These are phyloP conservation scores for Penicillium vulpinum DNA, from an alignment of 2,329 filamentous ascomycete species.

Conservation along the genomic window DNA sequence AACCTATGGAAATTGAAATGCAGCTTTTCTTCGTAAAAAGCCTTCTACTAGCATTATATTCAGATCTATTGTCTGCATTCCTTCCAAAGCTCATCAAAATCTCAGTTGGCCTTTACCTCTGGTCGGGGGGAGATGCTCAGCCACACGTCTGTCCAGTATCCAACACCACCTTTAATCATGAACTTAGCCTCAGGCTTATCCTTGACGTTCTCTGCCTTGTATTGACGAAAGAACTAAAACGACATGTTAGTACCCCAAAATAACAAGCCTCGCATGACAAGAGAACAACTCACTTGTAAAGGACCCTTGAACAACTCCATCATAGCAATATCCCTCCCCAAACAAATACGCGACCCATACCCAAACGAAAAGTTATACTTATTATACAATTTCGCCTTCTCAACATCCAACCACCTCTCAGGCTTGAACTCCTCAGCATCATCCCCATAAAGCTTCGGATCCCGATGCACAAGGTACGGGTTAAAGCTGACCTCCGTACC, in stretches of 20 bases:
- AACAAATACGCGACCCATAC: slow-evolving; percentile 50
- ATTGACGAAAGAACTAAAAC: slow-evolving; percentile 35
- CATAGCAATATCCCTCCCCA: slow-evolving; percentile 53
- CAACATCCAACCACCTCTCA: slow-evolving; percentile 43
- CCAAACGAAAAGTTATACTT: slow-evolving; percentile 55
- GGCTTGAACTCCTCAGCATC: slow-evolving; percentile 45
- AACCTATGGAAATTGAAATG: neutral
- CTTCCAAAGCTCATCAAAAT: neutral
- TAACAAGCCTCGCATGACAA: neutral
- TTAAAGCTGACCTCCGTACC: slow-evolving; percentile 51
- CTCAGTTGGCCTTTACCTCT: slow-evolving; percentile 13
- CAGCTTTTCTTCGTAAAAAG: neutral
- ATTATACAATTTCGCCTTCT: slow-evolving; percentile 45
- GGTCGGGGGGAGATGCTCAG: slow-evolving; percentile 31
- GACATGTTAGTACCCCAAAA: slow-evolving; percentile 1
- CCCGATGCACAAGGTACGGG: slow-evolving; percentile 51
- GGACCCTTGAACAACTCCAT: slow-evolving; percentile 55
- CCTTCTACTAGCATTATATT: neutral
- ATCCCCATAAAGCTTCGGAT: slow-evolving; percentile 43
- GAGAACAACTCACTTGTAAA: slow-evolving; percentile 28
- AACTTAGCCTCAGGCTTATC: slow-evolving; percentile 32
- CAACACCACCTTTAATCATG: slow-evolving; percentile 36
- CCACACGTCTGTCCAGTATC: slow-evolving; percentile 37
- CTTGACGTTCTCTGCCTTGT: slow-evolving; percentile 21
- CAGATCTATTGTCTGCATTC: neutral